These are phyloP conservation scores for Hypoxylon perforatum DNA, from an alignment of 495 filamentous ascomycete genomes.

Conservation along the genomic window DNA sequence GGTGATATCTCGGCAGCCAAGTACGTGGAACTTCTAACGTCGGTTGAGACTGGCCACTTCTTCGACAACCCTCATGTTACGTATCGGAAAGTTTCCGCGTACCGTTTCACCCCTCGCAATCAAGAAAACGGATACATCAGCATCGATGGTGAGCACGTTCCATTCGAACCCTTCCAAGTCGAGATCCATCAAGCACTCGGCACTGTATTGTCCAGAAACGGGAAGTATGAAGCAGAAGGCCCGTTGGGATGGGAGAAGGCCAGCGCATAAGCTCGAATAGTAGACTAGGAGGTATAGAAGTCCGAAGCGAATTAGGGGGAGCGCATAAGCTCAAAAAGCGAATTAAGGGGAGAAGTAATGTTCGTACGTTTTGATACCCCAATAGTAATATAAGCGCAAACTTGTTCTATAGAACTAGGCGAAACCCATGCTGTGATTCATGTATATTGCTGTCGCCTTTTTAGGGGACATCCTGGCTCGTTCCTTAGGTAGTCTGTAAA, in stretches of 20 bases:
- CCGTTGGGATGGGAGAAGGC: conserved; percentile 60
- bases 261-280: conserved; percentile 11
- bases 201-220: conserved; percentile 80
- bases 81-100: conserved; percentile 84
- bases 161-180: conserved; percentile 88
- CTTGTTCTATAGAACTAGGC: conserved; percentile 3
- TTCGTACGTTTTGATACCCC: conserved; percentile 27
- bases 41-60: conserved; percentile 75
- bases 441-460: conserved; percentile 4
- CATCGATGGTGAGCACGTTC: conserved; percentile 89
- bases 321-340: not conserved
- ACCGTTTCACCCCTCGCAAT: conserved; percentile 80
- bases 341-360: not conserved
- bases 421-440: not conserved
- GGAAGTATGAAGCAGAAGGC: conserved; percentile 77
- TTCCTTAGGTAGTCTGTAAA: not conserved
- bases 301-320: not conserved
- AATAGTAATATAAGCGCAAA: conserved; percentile 4
- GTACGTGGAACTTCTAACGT: conserved; percentile 72
- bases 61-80: conserved; percentile 81
- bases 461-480: not conserved
- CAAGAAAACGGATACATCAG: conserved; percentile 84
- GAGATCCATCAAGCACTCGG: conserved; percentile 88
- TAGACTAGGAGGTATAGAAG: no score
- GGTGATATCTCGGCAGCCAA: conserved; percentile 74